Evolutionary conservation across 2,329 filamentous ascomycete genomes (phyloP).

Genomic region (Hypoxylon sp.): DNA sequence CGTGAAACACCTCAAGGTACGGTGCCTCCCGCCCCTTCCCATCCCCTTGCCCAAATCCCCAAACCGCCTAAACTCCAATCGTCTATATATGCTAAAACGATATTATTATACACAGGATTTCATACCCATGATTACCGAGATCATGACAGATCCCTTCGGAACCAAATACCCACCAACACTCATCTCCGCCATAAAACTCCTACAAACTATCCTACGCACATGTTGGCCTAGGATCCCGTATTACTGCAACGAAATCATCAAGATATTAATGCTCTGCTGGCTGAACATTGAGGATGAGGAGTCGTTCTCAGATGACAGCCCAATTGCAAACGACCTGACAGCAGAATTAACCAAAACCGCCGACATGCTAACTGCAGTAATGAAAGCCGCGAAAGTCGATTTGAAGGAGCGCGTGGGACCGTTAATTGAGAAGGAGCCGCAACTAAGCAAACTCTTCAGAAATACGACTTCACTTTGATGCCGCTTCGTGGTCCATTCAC

Average conservation of each 20-base stretch:
- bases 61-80: conserved; percentile 21
- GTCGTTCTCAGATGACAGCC: conserved; percentile 20
- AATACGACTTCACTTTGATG: conserved; percentile 21
- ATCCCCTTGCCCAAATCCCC: background rate
- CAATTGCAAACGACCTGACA: conserved; percentile 50
- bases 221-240: conserved; percentile 78
- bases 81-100: conserved; percentile 15
- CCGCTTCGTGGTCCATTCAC: background rate
- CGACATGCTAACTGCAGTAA: conserved; percentile 56
- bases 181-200: conserved; percentile 64
- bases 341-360: conserved; percentile 55
- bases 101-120: conserved; percentile 65
- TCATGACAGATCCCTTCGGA: conserved; percentile 79
- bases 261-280: conserved; percentile 74
- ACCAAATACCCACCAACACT: conserved; percentile 68
- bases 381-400: conserved; percentile 50
- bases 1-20: conserved; percentile 77
- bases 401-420: conserved; percentile 53
- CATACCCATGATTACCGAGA: conserved; percentile 74
- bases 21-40: background rate
- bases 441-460: conserved; percentile 55
- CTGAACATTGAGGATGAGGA: conserved; percentile 65
- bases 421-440: conserved; percentile 57
- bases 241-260: conserved; percentile 75
- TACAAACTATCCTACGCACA: conserved; percentile 71